These are phyloP conservation scores for Coniochaeta prunicola DNA, from an alignment of 2,329 filamentous ascomycete species.

Conservation along the genomic window DNA sequence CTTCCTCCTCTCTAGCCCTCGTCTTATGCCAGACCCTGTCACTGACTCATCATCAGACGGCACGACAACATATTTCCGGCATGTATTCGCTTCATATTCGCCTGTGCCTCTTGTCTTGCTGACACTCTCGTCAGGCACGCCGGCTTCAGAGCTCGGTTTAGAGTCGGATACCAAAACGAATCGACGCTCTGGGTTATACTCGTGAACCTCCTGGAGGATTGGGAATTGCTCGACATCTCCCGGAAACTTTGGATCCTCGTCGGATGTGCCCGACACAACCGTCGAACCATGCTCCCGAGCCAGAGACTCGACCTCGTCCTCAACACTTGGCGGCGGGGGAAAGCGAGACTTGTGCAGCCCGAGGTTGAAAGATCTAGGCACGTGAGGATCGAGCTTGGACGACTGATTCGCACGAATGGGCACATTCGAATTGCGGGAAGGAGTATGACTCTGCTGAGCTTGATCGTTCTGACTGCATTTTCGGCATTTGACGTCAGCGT, in stretches of 20 bases:
- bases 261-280: conserved; percentile 21
- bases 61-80: conserved; percentile 29
- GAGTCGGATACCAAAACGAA: conserved; percentile 50
- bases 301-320: conserved; percentile 60
- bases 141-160: conserved; percentile 20
- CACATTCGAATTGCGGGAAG: neutral
- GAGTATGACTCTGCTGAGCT: neutral
- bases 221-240: conserved; percentile 63
- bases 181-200: conserved; percentile 54
- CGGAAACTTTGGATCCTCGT: conserved; percentile 51
- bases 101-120: conserved; percentile 8
- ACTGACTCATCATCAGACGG: conserved; percentile 16
- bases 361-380: conserved; percentile 5
- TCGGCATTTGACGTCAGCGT: neutral
- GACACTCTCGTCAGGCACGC: conserved; percentile 11
- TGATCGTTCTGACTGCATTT: neutral
- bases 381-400: conserved; percentile 5
- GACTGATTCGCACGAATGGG: conserved; percentile 8
- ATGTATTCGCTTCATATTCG: conserved; percentile 34
- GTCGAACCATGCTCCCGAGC: conserved; percentile 49
- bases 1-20: conserved; percentile 21
- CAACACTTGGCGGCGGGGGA: conserved; percentile 59
- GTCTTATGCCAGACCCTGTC: conserved; percentile 11
- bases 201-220: conserved; percentile 56
- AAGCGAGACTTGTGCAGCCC: conserved; percentile 17